Conservation (phyloP, 306 rosid species). For the Vigna mungo region DNA sequence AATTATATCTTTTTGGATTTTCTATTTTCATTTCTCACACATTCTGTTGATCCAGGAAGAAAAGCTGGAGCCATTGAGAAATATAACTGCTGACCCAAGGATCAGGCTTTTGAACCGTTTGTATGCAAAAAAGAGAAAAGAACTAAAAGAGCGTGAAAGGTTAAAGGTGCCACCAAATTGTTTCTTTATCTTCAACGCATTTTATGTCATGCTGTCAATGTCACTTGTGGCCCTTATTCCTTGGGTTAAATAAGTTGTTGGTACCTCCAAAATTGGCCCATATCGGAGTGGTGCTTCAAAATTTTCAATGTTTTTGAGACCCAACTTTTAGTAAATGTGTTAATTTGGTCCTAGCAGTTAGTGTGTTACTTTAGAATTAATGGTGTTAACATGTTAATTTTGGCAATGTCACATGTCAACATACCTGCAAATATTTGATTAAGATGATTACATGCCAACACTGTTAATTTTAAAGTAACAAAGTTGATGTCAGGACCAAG, state of each 20-base stretch:
- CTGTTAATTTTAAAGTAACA: no score
- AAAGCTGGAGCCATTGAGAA: constrained; percentile 90
- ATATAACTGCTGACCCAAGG: constrained; percentile 93
- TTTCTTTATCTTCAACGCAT: constrained; percentile 46
- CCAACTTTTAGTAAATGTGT: no score
- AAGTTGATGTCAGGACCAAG: no score
- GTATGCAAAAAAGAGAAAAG: constrained; percentile 98
- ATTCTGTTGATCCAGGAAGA: constrained; percentile 77
- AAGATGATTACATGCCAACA: no score
- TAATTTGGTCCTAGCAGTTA: no score
- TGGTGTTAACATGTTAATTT: no score
- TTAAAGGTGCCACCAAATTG: constrained; percentile 74
- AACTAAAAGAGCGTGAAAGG: constrained; percentile 85
- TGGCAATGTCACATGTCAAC: no score
- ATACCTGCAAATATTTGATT: no score
- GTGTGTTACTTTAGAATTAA: no score
- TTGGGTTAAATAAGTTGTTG: not conserved
- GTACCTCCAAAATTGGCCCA: no score
- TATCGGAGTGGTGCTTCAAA: no score
- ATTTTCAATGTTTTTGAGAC: no score
- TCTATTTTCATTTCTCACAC: constrained; percentile 51
- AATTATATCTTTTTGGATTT: constrained; percentile 45
- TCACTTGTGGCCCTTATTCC: constrained; percentile 25
- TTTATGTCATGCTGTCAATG: constrained; percentile 18
- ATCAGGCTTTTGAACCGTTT: constrained; percentile 93